phyloP scores from a whole-genome alignment of 139 green algal genomes.

The Chlorella vulgaris region DNA sequence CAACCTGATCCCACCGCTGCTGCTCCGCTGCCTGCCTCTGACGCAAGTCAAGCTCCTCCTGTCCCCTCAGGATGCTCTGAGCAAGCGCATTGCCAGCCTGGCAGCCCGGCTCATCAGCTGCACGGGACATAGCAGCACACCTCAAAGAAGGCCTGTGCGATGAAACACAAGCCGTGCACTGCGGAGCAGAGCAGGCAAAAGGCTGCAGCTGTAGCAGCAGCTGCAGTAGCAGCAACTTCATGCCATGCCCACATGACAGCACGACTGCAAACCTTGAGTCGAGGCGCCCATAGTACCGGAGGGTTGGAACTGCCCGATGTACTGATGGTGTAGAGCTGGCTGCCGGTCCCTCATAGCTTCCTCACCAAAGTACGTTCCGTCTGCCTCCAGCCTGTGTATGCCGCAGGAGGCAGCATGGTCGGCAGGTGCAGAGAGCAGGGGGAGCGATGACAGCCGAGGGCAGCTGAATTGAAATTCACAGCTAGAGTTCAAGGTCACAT shows the following conservation, averaged over 20 bases:
- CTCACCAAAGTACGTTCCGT: constrained; percentile 66
- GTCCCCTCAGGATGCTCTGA: constrained; percentile 53
- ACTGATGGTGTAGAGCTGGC: constrained; percentile 75
- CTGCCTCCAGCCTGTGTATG: constrained; percentile 5
- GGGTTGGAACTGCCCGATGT: constrained; percentile 56
- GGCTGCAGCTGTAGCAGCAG: neutral
- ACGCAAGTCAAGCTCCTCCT: constrained; percentile 51
- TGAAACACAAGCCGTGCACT: neutral
- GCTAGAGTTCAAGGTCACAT: too few species aligned
- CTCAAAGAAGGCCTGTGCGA: neutral
- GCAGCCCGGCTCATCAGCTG: neutral
- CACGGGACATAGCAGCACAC: neutral
- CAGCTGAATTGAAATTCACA: neutral
- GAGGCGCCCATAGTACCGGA: too few species aligned
- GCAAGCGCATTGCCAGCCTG: constrained; percentile 30
- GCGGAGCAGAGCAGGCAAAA: neutral
- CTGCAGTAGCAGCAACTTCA: too few species aligned
- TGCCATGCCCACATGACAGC: too few species aligned
- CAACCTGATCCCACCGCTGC: constrained; percentile 29
- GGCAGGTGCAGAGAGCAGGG: neutral
- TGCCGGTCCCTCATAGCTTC: constrained; percentile 68
- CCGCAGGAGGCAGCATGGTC: neutral
- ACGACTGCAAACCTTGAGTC: too few species aligned
- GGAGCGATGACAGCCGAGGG: neutral
- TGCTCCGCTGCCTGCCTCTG: constrained; percentile 41